phyloP scores from a whole-genome alignment of 2,329 filamentous ascomycete genomes.

The Hortaea werneckii region DNA sequence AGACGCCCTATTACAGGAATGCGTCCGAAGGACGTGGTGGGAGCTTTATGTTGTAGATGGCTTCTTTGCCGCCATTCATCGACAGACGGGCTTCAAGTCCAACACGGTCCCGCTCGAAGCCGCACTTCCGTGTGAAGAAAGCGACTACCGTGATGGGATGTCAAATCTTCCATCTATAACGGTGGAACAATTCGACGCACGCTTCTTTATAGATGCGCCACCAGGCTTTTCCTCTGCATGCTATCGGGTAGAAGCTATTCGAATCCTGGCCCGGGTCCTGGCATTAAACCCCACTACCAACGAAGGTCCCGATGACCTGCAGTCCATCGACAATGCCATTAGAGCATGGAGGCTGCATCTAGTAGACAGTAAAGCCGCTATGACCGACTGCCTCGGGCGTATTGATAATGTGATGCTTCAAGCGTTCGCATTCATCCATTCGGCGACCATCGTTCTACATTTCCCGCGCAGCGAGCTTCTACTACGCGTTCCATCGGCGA shows the following conservation, averaged over 20 bases:
- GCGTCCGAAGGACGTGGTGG: slow-evolving; percentile 87
- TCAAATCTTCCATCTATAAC: slow-evolving; percentile 24
- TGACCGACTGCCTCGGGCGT: slow-evolving; percentile 58
- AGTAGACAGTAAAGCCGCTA: slow-evolving; percentile 59
- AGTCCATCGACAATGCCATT: slow-evolving; percentile 50
- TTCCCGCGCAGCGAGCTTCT: slow-evolving; percentile 70
- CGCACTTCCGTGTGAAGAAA: slow-evolving; percentile 70
- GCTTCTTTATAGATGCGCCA: slow-evolving; percentile 58
- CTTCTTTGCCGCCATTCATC: slow-evolving; percentile 71
- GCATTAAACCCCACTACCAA: slow-evolving; percentile 27
- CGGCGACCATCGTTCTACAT: slow-evolving; percentile 62
- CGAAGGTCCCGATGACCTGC: slow-evolving; percentile 33
- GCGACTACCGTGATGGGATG: slow-evolving; percentile 47
- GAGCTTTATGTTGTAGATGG: slow-evolving; percentile 71
- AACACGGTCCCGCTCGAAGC: slow-evolving; percentile 59
- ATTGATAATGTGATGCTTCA: slow-evolving; percentile 89
- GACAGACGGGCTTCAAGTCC: slow-evolving; percentile 58
- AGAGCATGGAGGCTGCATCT: slow-evolving; percentile 73
- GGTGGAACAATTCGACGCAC: slow-evolving; percentile 65
- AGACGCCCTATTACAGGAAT: slow-evolving; percentile 64
- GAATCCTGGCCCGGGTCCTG: slow-evolving; percentile 70
- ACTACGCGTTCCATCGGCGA: slow-evolving; percentile 46
- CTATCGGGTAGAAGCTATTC: slow-evolving; percentile 71
- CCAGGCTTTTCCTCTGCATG: slow-evolving; percentile 72
- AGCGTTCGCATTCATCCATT: slow-evolving; percentile 65